Conservation (phyloP, 805 yeast genomes). For the Lipomyces sp. region DNA sequence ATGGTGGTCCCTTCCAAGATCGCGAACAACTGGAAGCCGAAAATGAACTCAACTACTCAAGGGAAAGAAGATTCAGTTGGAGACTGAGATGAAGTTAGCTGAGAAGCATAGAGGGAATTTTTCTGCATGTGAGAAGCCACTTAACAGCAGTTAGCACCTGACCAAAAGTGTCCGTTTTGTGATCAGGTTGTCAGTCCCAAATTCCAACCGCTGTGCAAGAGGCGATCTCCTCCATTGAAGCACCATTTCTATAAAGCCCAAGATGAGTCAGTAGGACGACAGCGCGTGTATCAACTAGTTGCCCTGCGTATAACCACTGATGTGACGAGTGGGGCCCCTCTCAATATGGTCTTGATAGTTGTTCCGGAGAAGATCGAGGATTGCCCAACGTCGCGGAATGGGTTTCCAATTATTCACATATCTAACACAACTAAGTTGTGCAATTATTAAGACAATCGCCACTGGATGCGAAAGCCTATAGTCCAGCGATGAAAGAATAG, state of each 20-base stretch:
- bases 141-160: too few species aligned
- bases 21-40: too few species aligned
- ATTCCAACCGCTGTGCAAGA: neutral
- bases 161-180: too few species aligned
- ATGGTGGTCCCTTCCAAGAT: too few species aligned
- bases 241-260: neutral
- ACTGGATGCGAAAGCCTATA: neutral
- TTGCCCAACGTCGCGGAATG: neutral
- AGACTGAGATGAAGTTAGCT: too few species aligned
- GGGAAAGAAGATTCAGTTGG: too few species aligned
- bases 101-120: too few species aligned
- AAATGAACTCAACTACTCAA: too few species aligned
- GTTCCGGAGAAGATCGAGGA: neutral
- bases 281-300: neutral
- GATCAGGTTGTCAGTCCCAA: too few species aligned
- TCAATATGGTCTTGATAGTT: neutral
- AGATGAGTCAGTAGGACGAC: neutral
- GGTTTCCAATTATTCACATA: neutral
- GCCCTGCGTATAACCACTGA: too few species aligned
- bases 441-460: neutral
- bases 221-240: conserved; percentile 2
- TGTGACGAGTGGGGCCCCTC: neutral
- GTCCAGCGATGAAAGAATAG: neutral
- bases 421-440: neutral
- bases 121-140: too few species aligned